Base-by-base conservation (phyloP, 345 rosid species). In the Kernera saxatilis region DNA sequence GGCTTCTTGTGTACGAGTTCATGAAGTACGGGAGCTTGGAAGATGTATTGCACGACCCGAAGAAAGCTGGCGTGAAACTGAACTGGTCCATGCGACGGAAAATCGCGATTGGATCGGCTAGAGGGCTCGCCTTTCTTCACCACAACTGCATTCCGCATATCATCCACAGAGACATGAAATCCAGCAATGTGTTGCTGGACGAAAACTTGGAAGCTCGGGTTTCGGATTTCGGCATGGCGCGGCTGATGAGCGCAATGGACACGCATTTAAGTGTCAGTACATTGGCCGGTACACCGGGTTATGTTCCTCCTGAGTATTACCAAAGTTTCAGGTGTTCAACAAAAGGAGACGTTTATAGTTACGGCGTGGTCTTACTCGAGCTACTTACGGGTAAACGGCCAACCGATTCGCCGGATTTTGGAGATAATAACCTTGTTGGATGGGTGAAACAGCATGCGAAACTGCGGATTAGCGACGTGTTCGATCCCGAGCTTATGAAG, bases 171-270 rank as follows among this genome's bases (percentile, higher is more conserved):
- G 99, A 94, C 72, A 94, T 94, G 99, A 94, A 94, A 68, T 94
- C 99, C 0, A 94, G 99, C 82, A 94, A 91, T 60, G 99, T 94
- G 36, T 77, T 94, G 51, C 81, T 94, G 0, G 98, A 94, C 12
- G 93, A 89, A 63, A 84, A 91, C 75, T 76, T 88, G 64, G 99
- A 94, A 69, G 96, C 99, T 14, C 54, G 99, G 72, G 98, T 91
- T 10, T 94, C 99, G 0, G 99, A 94, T 85, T 94, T 94, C 13
- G 99, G 99, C 18, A 94, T 94, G 99, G 99, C 99, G 1, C 71
- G 99, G 82, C 76, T 88, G 12, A 84, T 94, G 99, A 86, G 85
- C 19, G 86, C 89, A 0, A 77, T 90, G 87, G 99, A 94, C 74
- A 94, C 99, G 0, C 99, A 94, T 77, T 67, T 94, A 78, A 91